Base-by-base conservation (phyloP, 305 asterid species). In the Fraxinus ornus region DNA sequence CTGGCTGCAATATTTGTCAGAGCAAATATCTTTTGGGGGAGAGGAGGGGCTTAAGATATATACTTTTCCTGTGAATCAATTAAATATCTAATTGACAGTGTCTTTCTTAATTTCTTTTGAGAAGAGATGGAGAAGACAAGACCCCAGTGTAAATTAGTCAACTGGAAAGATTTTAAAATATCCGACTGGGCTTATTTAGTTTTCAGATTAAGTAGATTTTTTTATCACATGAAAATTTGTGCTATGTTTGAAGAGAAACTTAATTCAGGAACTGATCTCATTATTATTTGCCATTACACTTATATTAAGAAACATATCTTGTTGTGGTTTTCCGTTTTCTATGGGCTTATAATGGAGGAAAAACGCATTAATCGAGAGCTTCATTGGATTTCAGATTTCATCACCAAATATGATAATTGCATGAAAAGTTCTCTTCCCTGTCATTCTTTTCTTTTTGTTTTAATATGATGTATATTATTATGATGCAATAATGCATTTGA, bases 261-360 rank as follows among this genome's bases (percentile, higher is more conserved):
- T 52, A 47, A 57, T 19, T 57, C 28, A n/a, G 26, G 7, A 57
- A 57, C 28, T 57, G 10, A 57, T 57, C 66, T 57, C 66, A n/a
- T 57, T 19, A 19, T 26, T 57, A n/a, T 57, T 5, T 19, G 66
- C 21, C 28, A 57, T 19, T 19, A n/a, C 26, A 73, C 19, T 37
- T 57, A 21, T 73, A 49, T 24, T 77, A 8, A 76, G 60, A 76
- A 81, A 47, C 73, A 7, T 33, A 72, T 41, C 57, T 78, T 22
- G 17, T 19, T 17, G 1, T 19, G 76, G 52, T 80, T 79, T 55
- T 17, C 49, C 33, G 52, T 80, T 79, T 55, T 17, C 49, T 41
- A 77, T 35, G 52, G 66, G 66, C 66, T 55, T 55, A 55, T 55
- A 57, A 19, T 57, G 26, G 26, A 57, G 66, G 66, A 57, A n/a